Conservation (phyloP, 345 rosid species). For the Populus euphratica region DNA sequence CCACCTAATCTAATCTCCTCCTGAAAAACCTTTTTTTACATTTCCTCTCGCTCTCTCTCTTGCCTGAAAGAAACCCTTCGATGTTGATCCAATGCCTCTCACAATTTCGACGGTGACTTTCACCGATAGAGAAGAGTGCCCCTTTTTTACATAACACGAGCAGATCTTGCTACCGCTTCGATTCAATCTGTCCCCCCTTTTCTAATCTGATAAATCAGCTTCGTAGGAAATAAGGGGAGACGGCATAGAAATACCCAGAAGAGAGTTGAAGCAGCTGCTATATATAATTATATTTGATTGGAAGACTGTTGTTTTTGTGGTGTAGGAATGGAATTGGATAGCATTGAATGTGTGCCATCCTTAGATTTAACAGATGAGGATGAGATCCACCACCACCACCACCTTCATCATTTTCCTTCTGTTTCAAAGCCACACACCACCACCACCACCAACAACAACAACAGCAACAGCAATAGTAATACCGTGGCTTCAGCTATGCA, state of each 20-base stretch:
- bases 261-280: conserved; percentile 1
- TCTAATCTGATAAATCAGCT: not conserved
- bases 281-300: not conserved
- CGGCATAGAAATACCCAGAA: conserved; percentile 17
- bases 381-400: conserved; percentile 27
- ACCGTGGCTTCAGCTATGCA: conserved; percentile 32
- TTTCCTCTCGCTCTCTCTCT: conserved; percentile 4
- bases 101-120: conserved; percentile 17
- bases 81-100: conserved; percentile 28
- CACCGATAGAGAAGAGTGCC: conserved; percentile 20
- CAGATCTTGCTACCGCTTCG: conserved; percentile 1
- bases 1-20: conserved; percentile 22
- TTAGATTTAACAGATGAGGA: conserved; percentile 26
- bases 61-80: conserved; percentile 22
- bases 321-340: conserved; percentile 28
- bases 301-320: not conserved
- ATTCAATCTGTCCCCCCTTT: not conserved
- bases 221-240: not conserved
- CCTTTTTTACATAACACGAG: not conserved
- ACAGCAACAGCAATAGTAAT: conserved; percentile 4
- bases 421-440: conserved; percentile 23
- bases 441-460: not conserved
- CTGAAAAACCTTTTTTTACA: not conserved
- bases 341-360: conserved; percentile 26
- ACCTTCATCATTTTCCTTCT: conserved; percentile 18